Percentiles rank a stretch among this genome's conserved stretches.
phyloP scores from a whole-genome alignment of 192 early-diverging fungal species.

The Entomortierella lignicola region DNA sequence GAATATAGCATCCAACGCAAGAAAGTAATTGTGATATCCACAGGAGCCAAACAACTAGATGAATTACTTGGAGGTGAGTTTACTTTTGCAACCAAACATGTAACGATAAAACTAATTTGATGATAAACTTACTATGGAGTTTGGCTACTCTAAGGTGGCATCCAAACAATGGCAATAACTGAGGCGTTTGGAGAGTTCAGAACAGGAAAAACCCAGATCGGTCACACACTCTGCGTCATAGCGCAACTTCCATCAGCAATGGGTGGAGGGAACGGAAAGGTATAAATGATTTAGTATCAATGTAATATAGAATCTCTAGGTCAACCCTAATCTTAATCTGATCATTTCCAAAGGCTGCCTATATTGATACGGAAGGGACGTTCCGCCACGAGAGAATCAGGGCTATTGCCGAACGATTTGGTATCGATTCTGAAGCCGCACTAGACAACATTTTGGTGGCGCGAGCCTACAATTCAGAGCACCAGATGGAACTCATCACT shows the following conservation, averaged over 20 bases:
- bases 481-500: conserved; percentile 84
- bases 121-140: not conserved
- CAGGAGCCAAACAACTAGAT: conserved; percentile 85
- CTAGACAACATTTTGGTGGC: conserved; percentile 85
- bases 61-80: conserved; percentile 72
- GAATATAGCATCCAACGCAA: conserved; percentile 66
- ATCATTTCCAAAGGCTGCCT: conserved; percentile 42
- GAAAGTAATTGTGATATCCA: conserved; percentile 75
- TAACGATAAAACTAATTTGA: no score
- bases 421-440: conserved; percentile 66
- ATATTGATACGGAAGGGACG: conserved; percentile 75
- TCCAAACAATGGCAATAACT: conserved; percentile 85
- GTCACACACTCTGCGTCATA: conserved; percentile 82
- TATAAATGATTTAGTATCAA: conserved; percentile 15
- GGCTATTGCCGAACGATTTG: conserved; percentile 79
- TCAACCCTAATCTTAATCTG: not conserved
- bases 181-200: conserved; percentile 91
- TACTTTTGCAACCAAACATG: no score
- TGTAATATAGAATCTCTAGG: no score
- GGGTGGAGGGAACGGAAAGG: conserved; percentile 85
- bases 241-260: conserved; percentile 75
- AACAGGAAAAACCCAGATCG: conserved; percentile 88
- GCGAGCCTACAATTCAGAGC: conserved; percentile 85
- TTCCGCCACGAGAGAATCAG: conserved; percentile 86
- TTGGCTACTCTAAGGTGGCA: conserved; percentile 62